Base-by-base conservation (phyloP, 2,329 filamentous ascomycete genomes). In the Zelopaecilomyces penicillatus region DNA sequence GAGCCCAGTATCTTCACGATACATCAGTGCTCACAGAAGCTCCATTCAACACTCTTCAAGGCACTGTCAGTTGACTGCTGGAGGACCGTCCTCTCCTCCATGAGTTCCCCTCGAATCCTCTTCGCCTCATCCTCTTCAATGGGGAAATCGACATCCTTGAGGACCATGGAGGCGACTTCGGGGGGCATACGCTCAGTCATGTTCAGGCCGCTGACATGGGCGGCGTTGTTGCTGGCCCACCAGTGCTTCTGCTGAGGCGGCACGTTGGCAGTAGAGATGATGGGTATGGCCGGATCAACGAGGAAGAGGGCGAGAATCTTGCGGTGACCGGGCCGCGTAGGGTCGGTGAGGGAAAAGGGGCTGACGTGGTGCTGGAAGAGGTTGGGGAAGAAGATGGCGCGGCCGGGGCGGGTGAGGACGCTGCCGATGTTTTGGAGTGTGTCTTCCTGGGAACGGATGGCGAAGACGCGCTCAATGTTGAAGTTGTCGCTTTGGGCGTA, bases 231-330 rank as follows among this genome's bases (percentile, higher is more conserved):
- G 4, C 30, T 7, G 36, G 5, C 31, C 46, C 65, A 69, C 68
- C 68, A 71, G 32, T 61, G 45, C 11, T 48, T 50, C 52, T 66
- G 67, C 56, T 72, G 67, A 2, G 67, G 67, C 19, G 68, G 66
- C n/a, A 71, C 64, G 29, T 69, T 71, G 30, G 65, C 63, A 7
- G 68, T 71, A 1, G 64, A 65, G 45, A 68, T 58, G 60, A 71
- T 43, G 2, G 68, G 68, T 1, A 65, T 51, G 19, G 68, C 53
- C 0, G 80, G 80, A 53, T 83, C 77, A 2, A 84, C 71, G 2
- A 83, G 67, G 55, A 76, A 83, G 7, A 83, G 61, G 0, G 74
- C 76, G 3, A 83, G 60, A 39, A 82, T 75, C 55, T 77, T 76
- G 12, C 76, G 67, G 52, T 82, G 74, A 2, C 80, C 80, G 0